These are phyloP conservation scores for Botrytis paeoniae DNA, from an alignment of 2,329 filamentous ascomycete genomes.

Conservation along the genomic window DNA sequence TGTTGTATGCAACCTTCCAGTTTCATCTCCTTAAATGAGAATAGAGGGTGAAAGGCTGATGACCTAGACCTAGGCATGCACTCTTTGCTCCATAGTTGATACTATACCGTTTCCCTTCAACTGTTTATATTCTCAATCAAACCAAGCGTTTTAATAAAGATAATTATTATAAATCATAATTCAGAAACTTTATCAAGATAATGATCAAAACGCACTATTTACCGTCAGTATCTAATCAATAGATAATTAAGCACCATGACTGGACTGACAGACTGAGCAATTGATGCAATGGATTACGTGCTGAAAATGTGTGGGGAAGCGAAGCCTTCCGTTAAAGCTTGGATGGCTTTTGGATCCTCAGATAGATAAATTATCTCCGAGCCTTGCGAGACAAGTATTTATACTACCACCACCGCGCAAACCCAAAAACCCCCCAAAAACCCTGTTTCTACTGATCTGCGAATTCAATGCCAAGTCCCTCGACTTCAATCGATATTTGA, in stretches of 20 bases:
- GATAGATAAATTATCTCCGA: background rate
- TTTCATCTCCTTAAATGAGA: background rate
- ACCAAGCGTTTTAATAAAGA: background rate
- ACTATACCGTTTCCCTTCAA: background rate
- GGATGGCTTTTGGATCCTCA: background rate
- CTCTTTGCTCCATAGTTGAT: background rate
- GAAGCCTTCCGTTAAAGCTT: background rate
- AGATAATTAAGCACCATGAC: background rate
- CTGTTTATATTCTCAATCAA: background rate
- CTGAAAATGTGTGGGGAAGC: slow-evolving; percentile 13
- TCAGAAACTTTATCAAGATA: background rate
- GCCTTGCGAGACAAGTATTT: background rate
- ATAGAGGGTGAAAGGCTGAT: background rate
- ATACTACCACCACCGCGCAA: slow-evolving; percentile 2
- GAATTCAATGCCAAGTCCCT: background rate
- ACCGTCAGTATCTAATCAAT: background rate
- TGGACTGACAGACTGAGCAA: slow-evolving; percentile 9
- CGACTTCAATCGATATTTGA: background rate
- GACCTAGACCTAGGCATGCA: background rate
- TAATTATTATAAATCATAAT: background rate
- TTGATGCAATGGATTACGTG: slow-evolving; percentile 2
- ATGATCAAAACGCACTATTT: background rate
- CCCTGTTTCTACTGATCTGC: background rate
- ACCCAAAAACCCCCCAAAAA: background rate
- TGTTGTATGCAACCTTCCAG: background rate